Percentiles rank a stretch among this genome's conserved stretches.
These are phyloP conservation scores for Cucumis melo DNA, from an alignment of 306 rosid species.

Conservation along the genomic window DNA sequence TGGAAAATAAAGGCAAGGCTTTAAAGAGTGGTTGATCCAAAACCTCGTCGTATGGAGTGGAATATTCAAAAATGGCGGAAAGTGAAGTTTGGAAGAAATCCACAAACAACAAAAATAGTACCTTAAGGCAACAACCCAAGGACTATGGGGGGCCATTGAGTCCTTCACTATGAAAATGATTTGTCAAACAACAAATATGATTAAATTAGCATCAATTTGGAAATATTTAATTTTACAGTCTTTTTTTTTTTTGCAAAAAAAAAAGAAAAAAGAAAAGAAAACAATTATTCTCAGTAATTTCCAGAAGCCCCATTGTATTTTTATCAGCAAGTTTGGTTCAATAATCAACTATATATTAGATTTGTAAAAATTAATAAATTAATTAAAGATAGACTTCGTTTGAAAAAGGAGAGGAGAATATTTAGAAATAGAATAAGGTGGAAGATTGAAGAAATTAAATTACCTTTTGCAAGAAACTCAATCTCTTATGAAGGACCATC, in stretches of 20 bases:
- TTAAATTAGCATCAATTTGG: background rate
- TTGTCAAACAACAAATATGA: background rate
- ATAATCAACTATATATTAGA: no score
- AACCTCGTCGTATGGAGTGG: no score
- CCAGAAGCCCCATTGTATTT: background rate
- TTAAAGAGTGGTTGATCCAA: no score
- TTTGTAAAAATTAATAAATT: background rate
- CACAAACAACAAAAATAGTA: background rate
- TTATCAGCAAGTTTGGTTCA: background rate
- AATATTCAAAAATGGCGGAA: background rate
- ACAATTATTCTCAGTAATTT: background rate
- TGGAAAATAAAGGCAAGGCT: no score
- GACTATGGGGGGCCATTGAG: background rate
- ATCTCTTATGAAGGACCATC: slow-evolving; percentile 87
- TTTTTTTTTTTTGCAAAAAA: background rate
- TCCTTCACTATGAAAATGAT: background rate
- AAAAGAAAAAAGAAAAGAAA: background rate
- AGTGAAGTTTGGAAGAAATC: background rate
- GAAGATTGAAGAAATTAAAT: background rate
- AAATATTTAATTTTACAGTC: background rate
- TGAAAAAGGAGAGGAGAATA: background rate
- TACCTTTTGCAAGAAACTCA: slow-evolving; percentile 56
- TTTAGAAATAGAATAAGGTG: background rate
- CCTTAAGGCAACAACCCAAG: background rate
- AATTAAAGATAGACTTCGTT: background rate